Evolutionary conservation across 2,329 filamentous ascomycete genomes (phyloP).

Genomic region (Penicillium sp.): DNA sequence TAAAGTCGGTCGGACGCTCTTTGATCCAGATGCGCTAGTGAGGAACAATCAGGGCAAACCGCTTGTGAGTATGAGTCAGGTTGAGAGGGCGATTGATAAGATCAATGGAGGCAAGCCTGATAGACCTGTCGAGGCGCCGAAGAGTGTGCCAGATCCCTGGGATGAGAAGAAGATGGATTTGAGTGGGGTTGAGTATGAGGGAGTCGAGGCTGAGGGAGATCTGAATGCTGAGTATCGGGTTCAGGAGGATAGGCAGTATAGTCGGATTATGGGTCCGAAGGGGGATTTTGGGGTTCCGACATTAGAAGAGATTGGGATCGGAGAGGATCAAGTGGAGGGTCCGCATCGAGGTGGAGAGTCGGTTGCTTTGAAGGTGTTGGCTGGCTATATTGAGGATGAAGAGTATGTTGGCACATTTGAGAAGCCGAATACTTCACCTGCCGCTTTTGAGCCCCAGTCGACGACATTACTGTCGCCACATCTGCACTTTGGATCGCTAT

Average conservation of each 20-base stretch:
- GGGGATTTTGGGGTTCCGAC: slow-evolving; percentile 70
- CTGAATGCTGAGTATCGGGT: slow-evolving; percentile 59
- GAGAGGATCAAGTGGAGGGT: slow-evolving; percentile 55
- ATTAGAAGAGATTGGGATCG: slow-evolving; percentile 67
- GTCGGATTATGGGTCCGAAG: slow-evolving; percentile 62
- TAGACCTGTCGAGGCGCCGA: slow-evolving; percentile 60
- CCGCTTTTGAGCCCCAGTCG: slow-evolving; percentile 68
- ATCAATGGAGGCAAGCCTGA: slow-evolving; percentile 56
- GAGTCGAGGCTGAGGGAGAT: slow-evolving; percentile 54
- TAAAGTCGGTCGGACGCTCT: slow-evolving; percentile 65
- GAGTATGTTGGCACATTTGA: slow-evolving; percentile 71
- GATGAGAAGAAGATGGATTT: slow-evolving; percentile 56
- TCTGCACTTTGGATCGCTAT: slow-evolving; percentile 71
- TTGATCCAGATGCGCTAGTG: slow-evolving; percentile 70
- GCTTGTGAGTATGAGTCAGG: slow-evolving; percentile 70
- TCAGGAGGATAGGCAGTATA: slow-evolving; percentile 57
- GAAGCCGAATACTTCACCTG: slow-evolving; percentile 73
- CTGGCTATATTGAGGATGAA: slow-evolving; percentile 59
- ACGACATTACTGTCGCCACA: slow-evolving; percentile 73
- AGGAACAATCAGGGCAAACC: slow-evolving; percentile 64
- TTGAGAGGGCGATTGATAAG: slow-evolving; percentile 62
- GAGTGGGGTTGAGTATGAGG: slow-evolving; percentile 54
- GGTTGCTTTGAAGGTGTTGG: slow-evolving; percentile 58
- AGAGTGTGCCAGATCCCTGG: slow-evolving; percentile 58
- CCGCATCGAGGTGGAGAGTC: slow-evolving; percentile 70